Evolutionary conservation across 768 basidiomycete genomes (phyloP), one percentile per base, ranked within the genome.

Genomic region (Agrocybe praecox): DNA sequence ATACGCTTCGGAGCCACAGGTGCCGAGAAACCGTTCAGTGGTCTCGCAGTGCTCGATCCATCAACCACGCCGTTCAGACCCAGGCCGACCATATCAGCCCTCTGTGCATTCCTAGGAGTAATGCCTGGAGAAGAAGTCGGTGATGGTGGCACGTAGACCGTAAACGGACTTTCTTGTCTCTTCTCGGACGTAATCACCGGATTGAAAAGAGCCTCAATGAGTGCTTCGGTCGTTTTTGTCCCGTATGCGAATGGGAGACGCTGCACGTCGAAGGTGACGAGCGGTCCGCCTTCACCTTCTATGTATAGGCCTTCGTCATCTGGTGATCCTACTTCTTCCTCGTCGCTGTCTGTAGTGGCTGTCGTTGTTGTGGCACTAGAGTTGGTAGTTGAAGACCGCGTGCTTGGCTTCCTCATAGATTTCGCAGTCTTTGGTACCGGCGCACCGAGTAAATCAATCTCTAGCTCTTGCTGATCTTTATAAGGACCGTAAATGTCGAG

Each of bases 201-300:
- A 62, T 93, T 93, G 67, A 93, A 93, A 22, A 93, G 68, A 6
- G 88, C 85, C 53, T 93, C 91, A 65, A 92, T 92, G 42, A 93
- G 77, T 34, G 77, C 76, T 66, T 90, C 89, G 0, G 90, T 92
- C 14, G 84, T 83, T 49, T 81, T 81, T 2, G 86, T 80, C 1
- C 87, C 86, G 58, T 81, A 78, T 3, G 82, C 80, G 17, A 72
- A 66, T 1, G 85, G 84, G 7, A 89, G 76, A 29, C 71, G 66
- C n/a, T 70, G 66, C 6, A 76, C 67, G 60, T 76, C 73, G 58
- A 80, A 79, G 1, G 69, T 61, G 3, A 62, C 57, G 14, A 40
- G n/a, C n/a, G 36, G 7, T 49, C 61, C 4, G 56, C 48, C 22
- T 57, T 40, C 36, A 40, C 36, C 55, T 19, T 60, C 52, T 18